Base-by-base conservation (phyloP, 352 stramenopile species). In the Phytophthora aleatoria region DNA sequence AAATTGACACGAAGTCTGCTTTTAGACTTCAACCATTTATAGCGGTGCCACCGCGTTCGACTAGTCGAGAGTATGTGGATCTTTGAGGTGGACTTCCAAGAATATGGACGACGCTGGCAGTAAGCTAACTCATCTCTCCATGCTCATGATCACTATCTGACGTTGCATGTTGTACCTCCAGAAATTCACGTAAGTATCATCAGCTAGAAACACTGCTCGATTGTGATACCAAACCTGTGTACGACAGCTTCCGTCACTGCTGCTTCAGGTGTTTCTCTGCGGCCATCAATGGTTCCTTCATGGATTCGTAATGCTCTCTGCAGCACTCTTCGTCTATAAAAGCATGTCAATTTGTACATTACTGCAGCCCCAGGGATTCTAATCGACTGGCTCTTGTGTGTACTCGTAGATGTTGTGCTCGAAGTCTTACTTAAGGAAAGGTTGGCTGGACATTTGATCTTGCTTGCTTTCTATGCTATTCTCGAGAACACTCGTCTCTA, bases 261-360 rank as follows among this genome's bases (percentile, higher is more conserved):
- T 77, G 10, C 64, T 91, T 60, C 83, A 96, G 63, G 60, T 87
- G n/a, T 77, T 89, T 13, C 79, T 96, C n/a, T 83, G 67, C 28
- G 61, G 79, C 11, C 87, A 94, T 53, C 72, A 89, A 33, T 81
- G 77, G 64, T 93, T 87, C 57, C 76, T 91, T 20, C 70, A 85
- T 24, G 64, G 67, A 41, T 96, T 92, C 57, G 61, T 89, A 16
- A n/a, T 58, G 10, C 27, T 81, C 24, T 79, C 79, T 4, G 48
- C 83, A 13, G 71, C 56, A 27, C 65, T 89, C 15, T 94, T 93
- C 52, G 61, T 71, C 33, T 96, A 96, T 75, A 96, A 96, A 80
- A 67, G 81, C 76, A 61, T 15, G 50, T 44, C 15, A 30, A 48
- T 41, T 3, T 44, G n/a, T 48, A 31, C n/a, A 4, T 16, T 60